These are phyloP conservation scores for Cryptococcus sp. DNA, from an alignment of 1,284 basidiomycete genomes.

Conservation along the genomic window DNA sequence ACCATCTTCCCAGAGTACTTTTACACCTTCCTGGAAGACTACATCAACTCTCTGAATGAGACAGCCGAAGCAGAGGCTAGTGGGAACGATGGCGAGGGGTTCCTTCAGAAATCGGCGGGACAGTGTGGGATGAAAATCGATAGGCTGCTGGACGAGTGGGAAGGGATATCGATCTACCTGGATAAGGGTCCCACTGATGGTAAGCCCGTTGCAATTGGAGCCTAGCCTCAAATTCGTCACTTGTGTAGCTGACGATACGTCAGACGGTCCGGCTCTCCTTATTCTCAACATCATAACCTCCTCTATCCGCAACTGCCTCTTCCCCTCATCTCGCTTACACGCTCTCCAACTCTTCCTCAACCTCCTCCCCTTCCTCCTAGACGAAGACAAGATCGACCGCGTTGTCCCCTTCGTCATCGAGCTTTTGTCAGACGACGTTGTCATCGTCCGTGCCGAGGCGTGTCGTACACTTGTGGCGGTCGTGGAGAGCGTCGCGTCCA, in stretches of 20 bases:
- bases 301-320: conserved; percentile 81
- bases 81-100: conserved; percentile 3
- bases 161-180: conserved; percentile 40
- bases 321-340: conserved; percentile 81
- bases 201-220: conserved; percentile 21
- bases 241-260: neutral
- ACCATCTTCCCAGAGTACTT: conserved; percentile 86
- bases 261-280: conserved; percentile 75
- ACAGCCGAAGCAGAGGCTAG: conserved; percentile 41
- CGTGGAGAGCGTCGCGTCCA: conserved; percentile 75
- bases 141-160: conserved; percentile 45
- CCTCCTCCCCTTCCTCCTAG: conserved; percentile 75
- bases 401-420: conserved; percentile 90
- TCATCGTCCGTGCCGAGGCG: conserved; percentile 73
- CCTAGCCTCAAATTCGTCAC: neutral
- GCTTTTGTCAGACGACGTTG: conserved; percentile 77
- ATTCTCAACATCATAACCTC: conserved; percentile 81
- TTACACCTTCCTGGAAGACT: conserved; percentile 90
- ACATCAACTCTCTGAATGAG: conserved; percentile 72
- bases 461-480: conserved; percentile 78
- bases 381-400: conserved; percentile 93
- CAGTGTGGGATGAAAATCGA: conserved; percentile 39
- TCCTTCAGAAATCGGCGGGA: conserved; percentile 26
- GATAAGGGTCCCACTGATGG: conserved; percentile 28
- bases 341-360: conserved; percentile 85